Evolutionary conservation across 768 basidiomycete species (phyloP), one percentile per base, ranked within the genome.

Genomic region (Russula foetens): DNA sequence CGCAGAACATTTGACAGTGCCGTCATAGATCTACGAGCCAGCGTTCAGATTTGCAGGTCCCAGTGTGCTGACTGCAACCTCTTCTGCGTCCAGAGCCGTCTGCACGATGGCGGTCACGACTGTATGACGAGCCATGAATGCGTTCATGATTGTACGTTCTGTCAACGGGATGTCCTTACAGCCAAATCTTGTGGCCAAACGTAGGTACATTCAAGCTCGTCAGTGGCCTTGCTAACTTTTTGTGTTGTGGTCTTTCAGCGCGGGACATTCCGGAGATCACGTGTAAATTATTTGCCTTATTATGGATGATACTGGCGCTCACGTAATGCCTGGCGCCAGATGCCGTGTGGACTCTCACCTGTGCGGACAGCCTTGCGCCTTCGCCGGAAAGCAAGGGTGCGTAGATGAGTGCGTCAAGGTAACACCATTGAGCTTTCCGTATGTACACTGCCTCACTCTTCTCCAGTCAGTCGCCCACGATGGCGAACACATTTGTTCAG

Each of bases 251-350:
- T 35, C 33, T 14, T 46, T 58, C n/a, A 84, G 83, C 19, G 83
- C 82, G 29, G 84, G 84, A 0, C 84, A 85, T 59, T 67, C 75
- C 17, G 82, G 80, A 23, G 72, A 71, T 19, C 84, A 85, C 62
- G 76, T 83, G 84, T 84, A 67, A 21, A 48, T 29, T 28, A 23
- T 4, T 8, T 24, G 21, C 21, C 2, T 1, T 50, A n/a, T 6
- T 21, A 2, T 6, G 8, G 3, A 45, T 26, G 24, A 8, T 9
- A 19, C 29, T 5, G 8, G n/a, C n/a, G 6, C 52, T 53, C 28
- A 85, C n/a, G 1, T 19, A 23, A 12, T 7, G n/a, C 9, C 7
- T 11, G 17, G 12, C 26, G 7, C n/a, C 5, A 60, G 85, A 57
- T 86, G 84, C 62, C 70, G 75, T 31, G 74, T 78, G 1, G 77